Base-by-base conservation (phyloP, 2,329 filamentous ascomycete genomes). In the Scytalidium lignicola region DNA sequence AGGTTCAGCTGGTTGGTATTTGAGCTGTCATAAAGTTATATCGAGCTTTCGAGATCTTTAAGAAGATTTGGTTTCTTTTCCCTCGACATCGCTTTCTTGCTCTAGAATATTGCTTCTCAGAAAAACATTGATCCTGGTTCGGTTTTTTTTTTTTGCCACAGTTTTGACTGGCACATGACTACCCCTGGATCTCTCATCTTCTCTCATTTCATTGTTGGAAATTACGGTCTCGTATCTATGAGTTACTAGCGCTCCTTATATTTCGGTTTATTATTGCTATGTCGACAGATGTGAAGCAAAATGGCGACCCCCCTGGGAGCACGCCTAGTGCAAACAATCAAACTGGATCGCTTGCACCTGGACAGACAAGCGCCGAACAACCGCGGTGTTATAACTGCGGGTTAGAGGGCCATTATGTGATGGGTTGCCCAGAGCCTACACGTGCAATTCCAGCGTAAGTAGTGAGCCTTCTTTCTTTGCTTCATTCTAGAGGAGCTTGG, bases 331-430 rank as follows among this genome's bases (percentile, higher is more conserved):
- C 46, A 53, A 47, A 51, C 60, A 54, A 58, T 55, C 58, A 60
- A 54, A 56, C 53, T 55, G 55, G 53, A 37, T 37, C 32, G n/a
- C 32, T 50, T 53, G 57, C 60, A 53, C 59, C 56, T 58, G 56
- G 55, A 55, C 55, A 56, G 55, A 55, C 51, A 52, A 52, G 44
- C 50, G 6, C 32, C n/a, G 32, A 37, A 37, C 32, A 37, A n/a
- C 64, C 65, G 7, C 56, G 70, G 54, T 81, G 78, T 62, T 79
- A 78, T 61, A 80, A 79, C 58, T 81, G 78, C 56, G 75, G 75
- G 46, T 61, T 64, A 43, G 62, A 65, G 23, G 73, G 74, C 3
- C 78, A 81, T 58, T 79, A 75, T 68, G 67, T 74, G 12, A 65
- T 78, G 46, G 74, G 74, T 44, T 81, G 77, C 58, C 76, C 75